Base-by-base conservation (phyloP, 1,139 yeast species). In the Cylindricascospora bacillispora region DNA sequence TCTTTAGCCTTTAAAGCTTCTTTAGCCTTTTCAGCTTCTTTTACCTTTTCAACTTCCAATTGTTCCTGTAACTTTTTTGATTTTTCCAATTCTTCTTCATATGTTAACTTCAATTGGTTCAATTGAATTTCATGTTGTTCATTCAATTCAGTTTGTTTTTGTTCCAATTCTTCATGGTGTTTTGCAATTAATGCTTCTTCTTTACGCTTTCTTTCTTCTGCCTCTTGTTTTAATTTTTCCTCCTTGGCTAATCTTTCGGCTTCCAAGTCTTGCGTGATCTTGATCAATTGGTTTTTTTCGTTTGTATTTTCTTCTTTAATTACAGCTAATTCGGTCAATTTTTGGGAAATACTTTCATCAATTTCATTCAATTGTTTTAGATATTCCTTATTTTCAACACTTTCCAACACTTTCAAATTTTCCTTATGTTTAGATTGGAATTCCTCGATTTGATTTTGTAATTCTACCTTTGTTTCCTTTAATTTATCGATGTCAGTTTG, bases 271-370 rank as follows among this genome's bases (percentile, higher is more conserved):
- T 47, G 46, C 3, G 52, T 43, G 12, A 51, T 37, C 9, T 38
- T 43, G 4, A 44, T 28, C n/a, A 49, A 32, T 28, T 44, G 43
- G 17, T 43, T 34, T 20, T 42, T 41, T 32, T 49, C 54, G 24
- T 47, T 44, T 10, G 49, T 37, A 18, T 40, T 41, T 28, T 49
- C 54, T 26, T 49, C 52, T 30, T 47, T 48, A 18, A 51, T 35
- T 5, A 42, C 11, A 2, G 54, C 35, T 27, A 51, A 26, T 15
- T 45, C 35, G 18, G 35, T 32, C 22, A 48, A 33, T 21, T 38
- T 33, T 3, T 27, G 27, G 3, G 46, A 35, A 18, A 49, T 46
- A 13, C 43, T 31, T 6, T 36, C 28, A 27, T 47, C 48, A 18
- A 51, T 42, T 12, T 37, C 43, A 23, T 41, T 36, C 14, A 51